Conservation (phyloP, 176 grass and related monocot species). For the Carex scoparia region DNA sequence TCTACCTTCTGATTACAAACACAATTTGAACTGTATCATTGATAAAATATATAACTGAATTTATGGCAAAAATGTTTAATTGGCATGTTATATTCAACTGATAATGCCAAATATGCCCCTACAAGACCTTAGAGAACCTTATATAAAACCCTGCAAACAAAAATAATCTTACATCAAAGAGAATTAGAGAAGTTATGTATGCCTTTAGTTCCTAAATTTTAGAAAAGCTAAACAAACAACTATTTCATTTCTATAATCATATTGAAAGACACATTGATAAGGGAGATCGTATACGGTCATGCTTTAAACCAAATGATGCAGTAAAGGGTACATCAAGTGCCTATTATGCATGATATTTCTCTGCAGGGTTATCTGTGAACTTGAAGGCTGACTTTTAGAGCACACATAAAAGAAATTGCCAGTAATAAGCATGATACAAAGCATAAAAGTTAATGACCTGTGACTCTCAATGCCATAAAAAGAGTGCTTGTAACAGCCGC, state of each 20-base stretch:
- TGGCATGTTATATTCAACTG: background rate
- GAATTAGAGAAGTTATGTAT: background rate
- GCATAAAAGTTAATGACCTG: constrained; percentile 39
- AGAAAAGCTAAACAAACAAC: background rate
- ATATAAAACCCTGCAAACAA: background rate
- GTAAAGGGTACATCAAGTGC: background rate
- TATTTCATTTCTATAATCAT: background rate
- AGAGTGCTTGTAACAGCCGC: constrained; percentile 96
- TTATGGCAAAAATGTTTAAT: background rate
- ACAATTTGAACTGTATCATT: background rate
- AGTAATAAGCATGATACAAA: constrained; percentile 7
- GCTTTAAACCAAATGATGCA: background rate
- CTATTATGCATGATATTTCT: background rate
- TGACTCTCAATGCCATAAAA: constrained; percentile 99
- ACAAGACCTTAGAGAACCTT: background rate
- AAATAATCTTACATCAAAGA: background rate
- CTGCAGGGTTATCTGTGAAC: background rate
- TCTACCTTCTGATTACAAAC: background rate
- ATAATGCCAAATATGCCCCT: background rate
- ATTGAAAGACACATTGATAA: background rate
- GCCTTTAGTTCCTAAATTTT: background rate
- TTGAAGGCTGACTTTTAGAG: background rate
- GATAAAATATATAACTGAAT: background rate
- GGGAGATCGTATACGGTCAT: background rate
- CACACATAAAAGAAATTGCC: background rate